A percentile compares a stretch with the other conserved stretches of the same genome.
These are phyloP conservation scores for Brassica carinata DNA, from an alignment of 345 rosid species.

Conservation along the genomic window DNA sequence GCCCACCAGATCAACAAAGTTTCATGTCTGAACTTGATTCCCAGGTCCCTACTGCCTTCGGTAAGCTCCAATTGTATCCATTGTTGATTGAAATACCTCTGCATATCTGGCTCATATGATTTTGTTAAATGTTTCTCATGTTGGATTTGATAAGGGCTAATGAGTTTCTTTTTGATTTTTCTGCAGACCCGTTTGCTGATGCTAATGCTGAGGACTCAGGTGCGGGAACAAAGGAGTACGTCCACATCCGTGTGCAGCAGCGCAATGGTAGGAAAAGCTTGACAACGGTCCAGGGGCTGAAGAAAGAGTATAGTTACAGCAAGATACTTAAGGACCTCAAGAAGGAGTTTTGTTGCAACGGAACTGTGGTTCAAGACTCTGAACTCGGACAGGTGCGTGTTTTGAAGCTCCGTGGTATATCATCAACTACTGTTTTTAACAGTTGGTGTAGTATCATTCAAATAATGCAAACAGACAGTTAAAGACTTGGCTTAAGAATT, in stretches of 20 bases:
- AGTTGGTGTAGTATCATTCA: background rate
- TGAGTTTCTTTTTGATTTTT: background rate
- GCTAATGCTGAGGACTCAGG: slow-evolving; percentile 80
- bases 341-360: slow-evolving; percentile 56
- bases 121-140: background rate
- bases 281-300: slow-evolving; percentile 81
- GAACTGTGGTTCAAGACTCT: slow-evolving; percentile 83
- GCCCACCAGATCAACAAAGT: slow-evolving; percentile 40
- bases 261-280: slow-evolving; percentile 83
- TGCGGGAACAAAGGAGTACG: slow-evolving; percentile 70
- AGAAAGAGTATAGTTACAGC: slow-evolving; percentile 76
- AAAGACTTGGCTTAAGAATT: background rate
- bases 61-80: slow-evolving; percentile 42
- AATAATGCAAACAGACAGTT: background rate
- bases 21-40: slow-evolving; percentile 71
- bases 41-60: slow-evolving; percentile 57
- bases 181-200: slow-evolving; percentile 68
- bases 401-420: background rate
- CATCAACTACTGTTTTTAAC: background rate
- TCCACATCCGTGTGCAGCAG: slow-evolving; percentile 71
- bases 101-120: background rate
- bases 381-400: slow-evolving; percentile 74
- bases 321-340: slow-evolving; percentile 88
- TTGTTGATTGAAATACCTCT: background rate
- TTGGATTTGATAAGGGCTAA: slow-evolving; percentile 3